Base-by-base conservation (phyloP, 306 rosid genomes). In the Lupinus albus region DNA sequence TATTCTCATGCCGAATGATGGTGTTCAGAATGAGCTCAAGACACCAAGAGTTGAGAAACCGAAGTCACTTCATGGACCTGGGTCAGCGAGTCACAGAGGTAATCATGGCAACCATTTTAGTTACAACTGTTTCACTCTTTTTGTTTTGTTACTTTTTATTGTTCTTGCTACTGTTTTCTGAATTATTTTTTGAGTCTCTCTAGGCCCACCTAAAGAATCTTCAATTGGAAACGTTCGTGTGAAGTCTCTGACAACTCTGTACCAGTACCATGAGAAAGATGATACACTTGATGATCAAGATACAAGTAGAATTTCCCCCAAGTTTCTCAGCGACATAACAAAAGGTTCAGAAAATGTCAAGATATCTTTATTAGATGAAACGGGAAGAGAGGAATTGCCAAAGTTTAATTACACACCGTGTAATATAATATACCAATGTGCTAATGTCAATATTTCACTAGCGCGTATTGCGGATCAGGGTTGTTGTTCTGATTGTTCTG, bases 381-480 rank as follows among this genome's bases (percentile, higher is more conserved):
- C 53, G 51, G 85, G 80, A 56, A 77, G 72, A 25, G 95, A 82
- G 72, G 20, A 54, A 10, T 63, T 86, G 51, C 98, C 98, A 2
- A 84, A 76, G 72, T 92, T 89, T 66, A 92, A 81, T 75, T 89
- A 92, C 78, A 80, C 86, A 36, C 89, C 91, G 10, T n/a, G 74
- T 18, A 92, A 84, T 73, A 5, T 86, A 21, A 83, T 87, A 3
- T 92, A 86, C 45, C 93, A 92, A 71, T 66, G 73, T 84, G 98
- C 89, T 15, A 83, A 83, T 59, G 78, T 92, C 15, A 89, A 80
- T 67, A 83, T 92, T 56, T 87, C 98, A 50, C 67, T 92, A 62
- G 95, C 95, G 44, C 95, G 98, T 11, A 81, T 92, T 57, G 89
- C 82, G 62, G 96, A 89, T 72, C 91, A 86, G 58, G 95, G 75